Conservation (phyloP, 495 filamentous ascomycete genomes). For the Neurospora sp. region DNA sequence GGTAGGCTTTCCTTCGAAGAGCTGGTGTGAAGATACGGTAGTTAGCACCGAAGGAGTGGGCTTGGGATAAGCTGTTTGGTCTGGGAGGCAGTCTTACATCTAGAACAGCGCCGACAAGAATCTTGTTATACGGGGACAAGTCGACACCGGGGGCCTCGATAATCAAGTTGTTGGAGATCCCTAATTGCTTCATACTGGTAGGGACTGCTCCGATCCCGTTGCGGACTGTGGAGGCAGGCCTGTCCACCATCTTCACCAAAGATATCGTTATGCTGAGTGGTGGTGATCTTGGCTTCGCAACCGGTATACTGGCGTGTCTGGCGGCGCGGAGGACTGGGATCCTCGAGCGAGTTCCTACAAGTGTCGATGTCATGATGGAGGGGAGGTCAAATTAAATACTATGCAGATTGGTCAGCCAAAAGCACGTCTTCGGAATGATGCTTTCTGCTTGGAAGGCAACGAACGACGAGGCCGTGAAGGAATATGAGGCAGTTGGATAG, state of each 20-base stretch:
- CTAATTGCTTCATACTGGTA: constrained; percentile 11
- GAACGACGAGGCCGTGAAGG: not conserved
- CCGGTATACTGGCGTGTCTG: not conserved
- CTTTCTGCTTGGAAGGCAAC: not conserved
- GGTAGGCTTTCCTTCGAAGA: constrained; percentile 47
- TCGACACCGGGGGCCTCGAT: constrained; percentile 36
- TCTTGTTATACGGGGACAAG: constrained; percentile 34
- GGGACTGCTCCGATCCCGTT: not conserved
- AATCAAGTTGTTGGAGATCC: constrained; percentile 39
- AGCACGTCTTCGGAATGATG: not conserved
- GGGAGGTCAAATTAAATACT: not conserved
- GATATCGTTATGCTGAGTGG: not conserved
- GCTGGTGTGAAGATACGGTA: constrained; percentile 14
- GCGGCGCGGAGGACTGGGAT: not conserved
- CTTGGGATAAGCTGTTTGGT: not conserved
- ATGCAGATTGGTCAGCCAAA: not conserved
- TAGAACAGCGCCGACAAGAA: constrained; percentile 44
- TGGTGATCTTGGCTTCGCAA: not conserved
- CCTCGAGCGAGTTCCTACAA: not conserved
- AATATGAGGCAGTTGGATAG: not conserved
- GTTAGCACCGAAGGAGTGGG: not conserved
- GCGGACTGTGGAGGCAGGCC: not conserved
- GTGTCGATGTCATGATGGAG: not conserved
- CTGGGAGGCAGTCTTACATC: constrained; percentile 26
- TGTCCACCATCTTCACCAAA: not conserved